A percentile compares a stretch with the other conserved stretches of the same genome.
Evolutionary conservation across 257 asterid genomes (phyloP).

Genomic region (Capsicum baccatum): DNA sequence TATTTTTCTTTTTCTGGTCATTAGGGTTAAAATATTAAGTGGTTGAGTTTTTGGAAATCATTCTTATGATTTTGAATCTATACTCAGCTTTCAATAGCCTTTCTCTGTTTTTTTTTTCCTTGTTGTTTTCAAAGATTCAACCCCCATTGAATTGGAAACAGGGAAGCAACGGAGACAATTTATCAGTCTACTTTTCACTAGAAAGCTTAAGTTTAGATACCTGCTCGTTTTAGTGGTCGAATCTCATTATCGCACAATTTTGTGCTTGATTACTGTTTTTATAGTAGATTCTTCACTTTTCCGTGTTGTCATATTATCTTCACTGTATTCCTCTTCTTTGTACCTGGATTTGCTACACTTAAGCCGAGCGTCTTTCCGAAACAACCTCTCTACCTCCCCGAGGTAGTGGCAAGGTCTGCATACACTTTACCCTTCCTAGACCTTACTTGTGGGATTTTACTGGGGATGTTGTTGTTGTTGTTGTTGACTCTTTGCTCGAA

Average conservation of each 20-base stretch:
- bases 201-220: neutral
- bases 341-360: no score
- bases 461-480: no score
- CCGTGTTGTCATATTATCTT: no score
- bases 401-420: no score
- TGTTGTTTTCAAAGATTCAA: neutral
- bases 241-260: no score
- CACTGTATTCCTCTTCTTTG: no score
- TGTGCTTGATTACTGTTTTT: no score
- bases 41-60: slow-evolving; percentile 17
- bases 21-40: neutral
- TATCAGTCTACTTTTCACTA: neutral
- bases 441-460: no score
- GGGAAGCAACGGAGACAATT: neutral
- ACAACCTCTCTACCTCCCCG: no score
- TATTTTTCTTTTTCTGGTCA: neutral
- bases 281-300: no score
- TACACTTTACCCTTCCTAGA: no score
- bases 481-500: neutral
- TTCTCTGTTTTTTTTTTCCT: neutral
- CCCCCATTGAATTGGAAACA: neutral
- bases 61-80: neutral
- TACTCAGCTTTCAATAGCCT: slow-evolving; percentile 5
- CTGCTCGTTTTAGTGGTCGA: neutral
- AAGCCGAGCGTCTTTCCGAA: no score